Evolutionary conservation across 257 asterid species (phyloP).

Genomic region (Nicotiana paniculata): DNA sequence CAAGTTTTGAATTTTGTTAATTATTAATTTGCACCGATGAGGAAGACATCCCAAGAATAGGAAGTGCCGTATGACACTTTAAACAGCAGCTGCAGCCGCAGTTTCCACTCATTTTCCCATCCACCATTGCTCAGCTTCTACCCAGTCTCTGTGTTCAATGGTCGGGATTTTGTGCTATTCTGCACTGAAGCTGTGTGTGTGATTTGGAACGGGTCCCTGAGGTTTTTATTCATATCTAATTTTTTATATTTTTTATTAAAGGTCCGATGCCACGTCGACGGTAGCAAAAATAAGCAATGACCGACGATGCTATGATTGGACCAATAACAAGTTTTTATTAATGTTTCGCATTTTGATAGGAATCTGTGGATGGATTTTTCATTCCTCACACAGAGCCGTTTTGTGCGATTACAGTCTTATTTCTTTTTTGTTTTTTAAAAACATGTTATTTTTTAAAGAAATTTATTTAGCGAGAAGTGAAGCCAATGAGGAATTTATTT

Average conservation of each 20-base stretch:
- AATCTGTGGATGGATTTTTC: slow-evolving; percentile 38
- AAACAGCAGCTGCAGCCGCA: slow-evolving; percentile 27
- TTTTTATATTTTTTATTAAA: neutral
- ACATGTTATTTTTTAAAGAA: rapidly evolving
- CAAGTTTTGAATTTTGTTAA: too few species aligned
- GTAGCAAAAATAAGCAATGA: slow-evolving; percentile 41
- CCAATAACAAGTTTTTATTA: slow-evolving; percentile 24
- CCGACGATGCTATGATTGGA: slow-evolving; percentile 53
- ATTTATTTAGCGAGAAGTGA: neutral
- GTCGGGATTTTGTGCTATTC: slow-evolving; percentile 33
- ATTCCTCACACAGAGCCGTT: slow-evolving; percentile 53
- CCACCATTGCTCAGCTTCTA: slow-evolving; percentile 25
- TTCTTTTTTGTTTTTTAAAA: neutral
- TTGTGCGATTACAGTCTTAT: slow-evolving; percentile 50
- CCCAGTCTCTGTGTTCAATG: slow-evolving; percentile 24
- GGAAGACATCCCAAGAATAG: slow-evolving; percentile 76
- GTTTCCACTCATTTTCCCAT: slow-evolving; percentile 25
- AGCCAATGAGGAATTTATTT: slow-evolving; percentile 40
- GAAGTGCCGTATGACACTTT: slow-evolving; percentile 90
- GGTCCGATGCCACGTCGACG: slow-evolving; percentile 69
- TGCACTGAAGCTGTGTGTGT: slow-evolving; percentile 39
- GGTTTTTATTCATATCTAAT: slow-evolving; percentile 12
- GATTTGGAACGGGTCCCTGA: slow-evolving; percentile 81
- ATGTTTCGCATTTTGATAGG: slow-evolving; percentile 65
- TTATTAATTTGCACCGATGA: slow-evolving; percentile 26